Percentiles rank a stretch among this genome's conserved stretches.
Conservation (phyloP, 2,329 filamentous ascomycete genomes). For the Fusarium piperis region DNA sequence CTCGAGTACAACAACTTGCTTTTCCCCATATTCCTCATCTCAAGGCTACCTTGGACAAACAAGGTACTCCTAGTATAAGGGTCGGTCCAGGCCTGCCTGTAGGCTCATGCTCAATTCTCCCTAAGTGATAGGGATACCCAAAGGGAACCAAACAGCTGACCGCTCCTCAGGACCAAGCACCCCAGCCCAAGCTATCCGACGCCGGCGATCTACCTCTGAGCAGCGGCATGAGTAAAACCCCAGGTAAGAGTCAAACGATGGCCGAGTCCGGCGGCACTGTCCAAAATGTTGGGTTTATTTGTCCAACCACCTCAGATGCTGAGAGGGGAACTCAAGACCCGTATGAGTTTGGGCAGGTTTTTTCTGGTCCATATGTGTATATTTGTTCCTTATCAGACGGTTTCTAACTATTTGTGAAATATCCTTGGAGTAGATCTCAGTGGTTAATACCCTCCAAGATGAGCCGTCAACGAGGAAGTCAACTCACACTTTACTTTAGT, state of each 20-base stretch:
- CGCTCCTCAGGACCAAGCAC: not conserved
- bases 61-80: not conserved
- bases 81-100: not conserved
- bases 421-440: not conserved
- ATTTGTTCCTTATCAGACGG: too few relatives aligned
- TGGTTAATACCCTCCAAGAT: not conserved
- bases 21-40: not conserved
- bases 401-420: not conserved
- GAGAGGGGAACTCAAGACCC: not conserved
- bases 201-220: not conserved
- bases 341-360: too few relatives aligned
- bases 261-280: not conserved
- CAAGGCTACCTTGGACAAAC: not conserved
- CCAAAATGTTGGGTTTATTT: not conserved
- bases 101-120: not conserved
- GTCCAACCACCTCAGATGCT: not conserved
- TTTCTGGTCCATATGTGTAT: not conserved
- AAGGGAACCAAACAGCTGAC: not conserved
- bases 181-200: not conserved
- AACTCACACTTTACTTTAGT: too few relatives aligned
- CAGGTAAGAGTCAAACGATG: not conserved
- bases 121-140: not conserved
- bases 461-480: not conserved
- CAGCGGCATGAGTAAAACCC: not conserved
- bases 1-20: not conserved